A percentile compares a stretch with the other conserved stretches of the same genome.
These are phyloP conservation scores for Magnusiomyces sp. DNA, from an alignment of 1,139 yeast species.

Conservation along the genomic window DNA sequence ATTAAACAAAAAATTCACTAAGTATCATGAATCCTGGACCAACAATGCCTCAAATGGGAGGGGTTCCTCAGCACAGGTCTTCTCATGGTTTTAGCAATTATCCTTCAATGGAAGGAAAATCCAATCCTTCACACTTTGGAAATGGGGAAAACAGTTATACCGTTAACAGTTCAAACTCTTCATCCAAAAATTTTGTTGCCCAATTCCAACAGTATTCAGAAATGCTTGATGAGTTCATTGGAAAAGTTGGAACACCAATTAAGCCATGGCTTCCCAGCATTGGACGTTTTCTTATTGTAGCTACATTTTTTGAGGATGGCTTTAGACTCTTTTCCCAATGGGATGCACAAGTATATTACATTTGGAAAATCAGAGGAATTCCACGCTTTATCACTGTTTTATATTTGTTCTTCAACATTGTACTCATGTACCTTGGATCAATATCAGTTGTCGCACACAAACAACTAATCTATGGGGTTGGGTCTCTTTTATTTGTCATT, in stretches of 20 bases:
- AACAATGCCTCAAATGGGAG: no score
- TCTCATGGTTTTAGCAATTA: no score
- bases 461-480: slow-evolving; percentile 63
- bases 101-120: no score
- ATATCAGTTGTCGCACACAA: slow-evolving; percentile 63
- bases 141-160: no score
- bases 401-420: slow-evolving; percentile 56
- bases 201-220: slow-evolving; percentile 19
- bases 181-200: background rate
- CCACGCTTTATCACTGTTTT: slow-evolving; percentile 69
- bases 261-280: slow-evolving; percentile 55
- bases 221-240: slow-evolving; percentile 29
- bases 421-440: slow-evolving; percentile 68
- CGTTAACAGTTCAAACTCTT: no score
- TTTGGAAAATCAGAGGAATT: slow-evolving; percentile 70
- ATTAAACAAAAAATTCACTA: no score
- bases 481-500: slow-evolving; percentile 62
- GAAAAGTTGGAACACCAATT: slow-evolving; percentile 32
- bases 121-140: no score
- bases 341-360: slow-evolving; percentile 81
- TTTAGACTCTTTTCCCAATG: slow-evolving; percentile 79
- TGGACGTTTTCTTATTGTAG: slow-evolving; percentile 86
- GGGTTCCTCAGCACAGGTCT: no score
- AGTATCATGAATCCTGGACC: no score
- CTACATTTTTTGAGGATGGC: slow-evolving; percentile 90